These are phyloP conservation scores for Cercospora canescens DNA, from an alignment of 2,329 filamentous ascomycete genomes.

Conservation along the genomic window DNA sequence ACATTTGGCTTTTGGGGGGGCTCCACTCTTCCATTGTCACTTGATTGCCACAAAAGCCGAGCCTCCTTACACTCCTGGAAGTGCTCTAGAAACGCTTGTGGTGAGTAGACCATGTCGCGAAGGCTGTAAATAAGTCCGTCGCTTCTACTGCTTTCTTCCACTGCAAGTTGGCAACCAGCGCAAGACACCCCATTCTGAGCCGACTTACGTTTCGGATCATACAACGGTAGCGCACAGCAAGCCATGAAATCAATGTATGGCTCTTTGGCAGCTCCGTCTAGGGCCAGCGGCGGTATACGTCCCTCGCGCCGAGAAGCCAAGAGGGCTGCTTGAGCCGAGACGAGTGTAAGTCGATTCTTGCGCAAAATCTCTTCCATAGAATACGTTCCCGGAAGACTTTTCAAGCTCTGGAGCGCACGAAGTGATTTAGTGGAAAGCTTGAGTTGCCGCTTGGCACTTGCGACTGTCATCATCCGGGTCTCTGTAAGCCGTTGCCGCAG, in stretches of 20 bases:
- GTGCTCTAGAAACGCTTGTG: slow-evolving; percentile 1
- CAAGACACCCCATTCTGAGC: background rate
- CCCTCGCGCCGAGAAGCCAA: background rate
- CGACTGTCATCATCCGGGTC: background rate
- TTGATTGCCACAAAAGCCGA: background rate
- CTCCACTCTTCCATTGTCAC: background rate
- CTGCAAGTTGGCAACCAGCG: slow-evolving; percentile 1
- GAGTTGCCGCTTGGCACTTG: background rate
- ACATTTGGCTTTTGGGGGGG: background rate
- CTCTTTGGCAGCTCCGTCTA: background rate
- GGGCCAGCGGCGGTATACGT: background rate
- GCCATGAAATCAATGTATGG: background rate
- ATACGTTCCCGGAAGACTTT: background rate
- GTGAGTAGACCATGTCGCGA: slow-evolving; percentile 2
- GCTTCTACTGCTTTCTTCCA: background rate
- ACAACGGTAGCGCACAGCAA: background rate
- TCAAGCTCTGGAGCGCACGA: background rate
- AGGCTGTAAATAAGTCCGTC: background rate
- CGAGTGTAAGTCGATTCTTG: background rate
- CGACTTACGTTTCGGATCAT: background rate
- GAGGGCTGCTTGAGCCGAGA: background rate
- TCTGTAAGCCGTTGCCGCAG: background rate
- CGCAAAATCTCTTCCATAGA: background rate
- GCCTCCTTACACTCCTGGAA: slow-evolving; percentile 1
- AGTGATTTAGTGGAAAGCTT: background rate